These are phyloP conservation scores for Neospermospora avenae DNA, from an alignment of 2,329 filamentous ascomycete species.

Conservation along the genomic window DNA sequence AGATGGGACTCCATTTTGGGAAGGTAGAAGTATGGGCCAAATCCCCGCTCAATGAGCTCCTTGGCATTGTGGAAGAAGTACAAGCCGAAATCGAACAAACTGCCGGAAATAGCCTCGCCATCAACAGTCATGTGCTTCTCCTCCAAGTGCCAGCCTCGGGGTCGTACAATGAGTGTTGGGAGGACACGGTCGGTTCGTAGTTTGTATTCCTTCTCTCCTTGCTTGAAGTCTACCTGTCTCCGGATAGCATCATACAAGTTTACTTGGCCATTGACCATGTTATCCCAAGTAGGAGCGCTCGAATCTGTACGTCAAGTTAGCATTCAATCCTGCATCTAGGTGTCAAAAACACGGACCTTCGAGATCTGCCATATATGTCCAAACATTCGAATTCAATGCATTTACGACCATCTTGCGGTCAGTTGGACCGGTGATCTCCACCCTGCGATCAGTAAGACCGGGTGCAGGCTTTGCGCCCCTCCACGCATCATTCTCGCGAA, in stretches of 20 bases:
- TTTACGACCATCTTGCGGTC: conserved; percentile 99
- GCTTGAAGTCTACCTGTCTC: conserved; percentile 92
- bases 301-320: conserved; percentile 62
- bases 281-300: conserved; percentile 94
- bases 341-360: conserved; percentile 61
- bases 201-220: conserved; percentile 94
- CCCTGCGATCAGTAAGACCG: conserved; percentile 85
- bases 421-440: conserved; percentile 96
- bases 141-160: conserved; percentile 95
- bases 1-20: conserved; percentile 98
- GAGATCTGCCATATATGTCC: conserved; percentile 99
- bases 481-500: conserved; percentile 93
- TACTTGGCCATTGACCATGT: conserved; percentile 98
- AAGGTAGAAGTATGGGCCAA: conserved; percentile 95
- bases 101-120: conserved; percentile 88
- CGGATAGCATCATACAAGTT: conserved; percentile 97
- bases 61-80: conserved; percentile 99
- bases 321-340: background rate
- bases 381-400: conserved; percentile 91
- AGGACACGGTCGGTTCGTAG: conserved; percentile 83
- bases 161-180: conserved; percentile 89
- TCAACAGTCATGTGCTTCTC: conserved; percentile 98
- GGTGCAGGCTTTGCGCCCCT: conserved; percentile 88
- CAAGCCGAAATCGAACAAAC: conserved; percentile 94
- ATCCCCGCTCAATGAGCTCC: conserved; percentile 78